Conservation (phyloP, 2,329 filamentous ascomycete genomes). For the Aspergillus glaucus region DNA sequence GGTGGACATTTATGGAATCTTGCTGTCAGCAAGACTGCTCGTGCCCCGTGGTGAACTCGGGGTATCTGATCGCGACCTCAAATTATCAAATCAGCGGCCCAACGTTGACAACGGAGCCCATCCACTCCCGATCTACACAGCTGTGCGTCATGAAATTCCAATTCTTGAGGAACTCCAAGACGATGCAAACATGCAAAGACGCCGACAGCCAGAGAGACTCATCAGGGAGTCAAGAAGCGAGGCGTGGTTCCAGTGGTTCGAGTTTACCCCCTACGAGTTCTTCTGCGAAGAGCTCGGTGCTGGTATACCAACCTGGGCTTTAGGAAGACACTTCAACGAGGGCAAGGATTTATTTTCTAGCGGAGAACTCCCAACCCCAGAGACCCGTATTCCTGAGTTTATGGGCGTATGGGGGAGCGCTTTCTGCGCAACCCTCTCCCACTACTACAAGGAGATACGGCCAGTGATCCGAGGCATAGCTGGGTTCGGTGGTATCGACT, state of each 20-base stretch:
- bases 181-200: slow-evolving; percentile 18
- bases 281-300: slow-evolving; percentile 89
- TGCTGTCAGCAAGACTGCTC: slow-evolving; percentile 76
- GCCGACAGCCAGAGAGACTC: slow-evolving; percentile 26
- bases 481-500: slow-evolving; percentile 71
- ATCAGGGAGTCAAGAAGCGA: slow-evolving; percentile 52
- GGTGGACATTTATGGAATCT: slow-evolving; percentile 85
- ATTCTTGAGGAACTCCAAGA: slow-evolving; percentile 40
- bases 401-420: slow-evolving; percentile 96
- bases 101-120: slow-evolving; percentile 72
- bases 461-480: slow-evolving; percentile 69
- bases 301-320: slow-evolving; percentile 89
- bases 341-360: slow-evolving; percentile 61
- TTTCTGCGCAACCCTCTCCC: slow-evolving; percentile 89
- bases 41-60: slow-evolving; percentile 79
- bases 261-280: slow-evolving; percentile 89
- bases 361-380: slow-evolving; percentile 66
- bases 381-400: slow-evolving; percentile 73
- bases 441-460: slow-evolving; percentile 93
- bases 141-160: slow-evolving; percentile 91
- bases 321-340: slow-evolving; percentile 73
- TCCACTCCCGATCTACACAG: slow-evolving; percentile 90
- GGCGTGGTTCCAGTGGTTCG: slow-evolving; percentile 97
- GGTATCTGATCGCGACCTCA: slow-evolving; percentile 72
- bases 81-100: slow-evolving; percentile 77